These are phyloP conservation scores for Aspergillus quadricinctus DNA, from an alignment of 2,329 filamentous ascomycete genomes.

Conservation along the genomic window DNA sequence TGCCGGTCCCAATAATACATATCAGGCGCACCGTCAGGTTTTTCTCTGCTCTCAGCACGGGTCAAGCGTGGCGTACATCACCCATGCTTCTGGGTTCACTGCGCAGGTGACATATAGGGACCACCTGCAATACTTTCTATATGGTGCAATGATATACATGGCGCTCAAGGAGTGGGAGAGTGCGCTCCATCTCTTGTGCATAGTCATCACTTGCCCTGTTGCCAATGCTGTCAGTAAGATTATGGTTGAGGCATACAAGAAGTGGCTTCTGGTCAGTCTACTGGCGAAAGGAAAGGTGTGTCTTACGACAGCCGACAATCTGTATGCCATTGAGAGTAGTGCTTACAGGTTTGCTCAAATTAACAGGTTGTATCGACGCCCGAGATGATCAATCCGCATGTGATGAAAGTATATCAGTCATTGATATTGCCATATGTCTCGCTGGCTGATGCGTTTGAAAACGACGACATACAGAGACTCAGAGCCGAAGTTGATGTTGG, in stretches of 20 bases:
- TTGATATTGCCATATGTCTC: slow-evolving; percentile 66
- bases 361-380: slow-evolving; percentile 49
- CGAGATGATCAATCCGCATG: slow-evolving; percentile 49
- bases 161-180: slow-evolving; percentile 57
- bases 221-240: slow-evolving; percentile 64
- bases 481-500: slow-evolving; percentile 61
- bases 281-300: slow-evolving; percentile 61
- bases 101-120: slow-evolving; percentile 37
- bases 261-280: slow-evolving; percentile 76
- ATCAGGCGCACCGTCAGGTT: slow-evolving; percentile 18
- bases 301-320: background rate
- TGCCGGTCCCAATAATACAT: slow-evolving; percentile 17
- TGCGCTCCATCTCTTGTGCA: slow-evolving; percentile 59
- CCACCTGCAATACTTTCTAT: slow-evolving; percentile 62
- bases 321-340: background rate
- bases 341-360: slow-evolving; percentile 6
- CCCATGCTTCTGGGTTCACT: slow-evolving; percentile 35
- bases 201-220: slow-evolving; percentile 63
- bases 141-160: slow-evolving; percentile 63
- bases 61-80: slow-evolving; percentile 33
- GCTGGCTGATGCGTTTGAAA: slow-evolving; percentile 65
- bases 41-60: slow-evolving; percentile 28
- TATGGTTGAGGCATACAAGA: slow-evolving; percentile 87
- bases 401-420: slow-evolving; percentile 54
- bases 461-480: slow-evolving; percentile 55